These are phyloP conservation scores for Spathaspora sp. DNA, from an alignment of 1,139 yeast genomes.

Conservation along the genomic window DNA sequence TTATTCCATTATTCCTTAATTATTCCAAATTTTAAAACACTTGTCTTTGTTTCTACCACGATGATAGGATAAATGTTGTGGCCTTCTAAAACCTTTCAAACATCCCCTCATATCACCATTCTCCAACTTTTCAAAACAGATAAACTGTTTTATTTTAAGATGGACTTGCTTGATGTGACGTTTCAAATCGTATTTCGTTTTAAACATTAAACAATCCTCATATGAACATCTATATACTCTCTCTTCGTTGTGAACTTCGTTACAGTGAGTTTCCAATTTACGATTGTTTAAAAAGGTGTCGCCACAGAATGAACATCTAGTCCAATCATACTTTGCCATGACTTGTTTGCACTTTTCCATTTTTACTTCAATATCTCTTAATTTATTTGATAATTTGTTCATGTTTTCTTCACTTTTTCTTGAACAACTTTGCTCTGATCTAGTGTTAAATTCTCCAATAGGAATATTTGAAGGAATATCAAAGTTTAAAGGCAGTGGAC, in stretches of 20 bases:
- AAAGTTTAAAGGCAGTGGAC: no score
- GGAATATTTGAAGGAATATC: no score
- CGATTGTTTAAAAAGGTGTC: background rate
- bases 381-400: no score
- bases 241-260: background rate
- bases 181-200: background rate
- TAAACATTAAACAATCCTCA: background rate
- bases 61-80: background rate
- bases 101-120: background rate
- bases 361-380: no score
- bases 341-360: no score
- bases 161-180: background rate
- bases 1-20: background rate
- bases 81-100: background rate
- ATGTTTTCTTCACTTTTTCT: no score
- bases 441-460: no score
- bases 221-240: background rate
- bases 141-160: background rate
- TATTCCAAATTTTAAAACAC: background rate
- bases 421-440: no score
- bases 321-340: background rate
- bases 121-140: background rate
- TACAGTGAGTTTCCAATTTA: background rate
- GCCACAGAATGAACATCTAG: background rate
- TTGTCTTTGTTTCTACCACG: background rate